Evolutionary conservation across 108 stramenopile species (phyloP), one percentile per base, ranked within the genome.

Genomic region (Thalassiosira profunda): DNA sequence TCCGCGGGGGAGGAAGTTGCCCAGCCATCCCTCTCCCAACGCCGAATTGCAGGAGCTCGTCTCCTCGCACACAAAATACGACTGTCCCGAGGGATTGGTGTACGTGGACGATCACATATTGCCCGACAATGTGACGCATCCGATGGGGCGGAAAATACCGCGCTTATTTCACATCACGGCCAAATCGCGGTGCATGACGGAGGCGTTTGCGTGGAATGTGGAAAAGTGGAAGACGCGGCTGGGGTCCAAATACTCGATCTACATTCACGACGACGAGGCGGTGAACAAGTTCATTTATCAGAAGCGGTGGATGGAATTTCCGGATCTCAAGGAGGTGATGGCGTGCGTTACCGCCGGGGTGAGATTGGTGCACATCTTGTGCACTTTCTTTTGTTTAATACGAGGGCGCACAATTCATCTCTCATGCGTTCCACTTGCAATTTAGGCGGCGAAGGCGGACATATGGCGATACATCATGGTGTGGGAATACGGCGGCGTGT

Each of bases 211-310:
- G 1, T 28, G 57, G 9, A 74, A 70, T 41, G 38, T 88, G 2
- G 37, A 83, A 0, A 21, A 49, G 44, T 91, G 90, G 89, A 67
- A 55, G 24, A 30, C 62, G 1, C 41, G 18, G 2, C 62, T 82
- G 41, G 63, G 58, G 35, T 79, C 52, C 14, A 47, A 61, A 45
- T 71, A 87, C 54, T 69, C 82, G 25, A 66, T 87, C 28, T 82
- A 71, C 29, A 81, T 88, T 23, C 87, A 92, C 57, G 86, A 88
- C 48, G 90, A 92, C 66, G 67, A 41, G 8, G 90, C 87, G 20
- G 53, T 92, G 18, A 41, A 87, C 40, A 54, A 72, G 14, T 66
- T 91, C 10, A 48, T 88, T 24, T 38, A 82, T 18, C 49, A 73
- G 17, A 24, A 33, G 12, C 2, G 28, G 38, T 84, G 78, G 80